Percentiles rank a stretch among this genome's conserved stretches.
Conservation (phyloP, 2,329 filamentous ascomycete species). For the Aspergillus ochraceoroseus region DNA sequence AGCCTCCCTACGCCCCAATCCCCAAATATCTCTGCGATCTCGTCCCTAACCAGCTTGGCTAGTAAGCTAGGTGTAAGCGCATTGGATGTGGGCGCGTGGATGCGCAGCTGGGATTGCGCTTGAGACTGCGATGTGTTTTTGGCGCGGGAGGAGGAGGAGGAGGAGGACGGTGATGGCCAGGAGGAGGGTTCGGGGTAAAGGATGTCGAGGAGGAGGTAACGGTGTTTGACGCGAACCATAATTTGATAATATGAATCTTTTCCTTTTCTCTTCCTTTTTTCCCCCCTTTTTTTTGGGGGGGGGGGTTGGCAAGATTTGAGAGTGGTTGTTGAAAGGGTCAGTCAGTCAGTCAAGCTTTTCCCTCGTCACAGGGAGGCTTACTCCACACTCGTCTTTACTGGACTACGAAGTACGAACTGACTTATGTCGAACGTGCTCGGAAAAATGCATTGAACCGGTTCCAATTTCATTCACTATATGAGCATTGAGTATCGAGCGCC, state of each 20-base stretch:
- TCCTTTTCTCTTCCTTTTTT: neutral
- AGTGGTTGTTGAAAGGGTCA: neutral
- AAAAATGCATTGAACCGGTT: no score
- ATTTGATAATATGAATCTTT: slow-evolving; percentile 48
- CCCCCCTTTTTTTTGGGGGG: no score
- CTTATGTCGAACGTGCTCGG: no score
- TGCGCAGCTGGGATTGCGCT: slow-evolving; percentile 63
- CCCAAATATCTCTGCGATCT: slow-evolving; percentile 71
- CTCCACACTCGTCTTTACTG: neutral
- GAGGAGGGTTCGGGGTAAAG: slow-evolving; percentile 64
- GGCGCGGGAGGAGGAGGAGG: no score
- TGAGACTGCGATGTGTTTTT: slow-evolving; percentile 21
- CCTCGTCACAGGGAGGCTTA: neutral
- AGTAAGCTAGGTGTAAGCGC: slow-evolving; percentile 63
- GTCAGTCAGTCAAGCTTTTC: slow-evolving; percentile 3
- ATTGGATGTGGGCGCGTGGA: slow-evolving; percentile 73
- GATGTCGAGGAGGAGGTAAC: slow-evolving; percentile 92
- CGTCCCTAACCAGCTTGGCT: slow-evolving; percentile 63
- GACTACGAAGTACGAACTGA: no score
- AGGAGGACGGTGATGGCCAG: slow-evolving; percentile 35
- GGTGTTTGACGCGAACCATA: slow-evolving; percentile 96
- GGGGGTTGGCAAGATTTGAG: no score
- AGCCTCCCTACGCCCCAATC: slow-evolving; percentile 67
- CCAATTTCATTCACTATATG: no score
- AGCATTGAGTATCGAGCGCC: no score